A percentile compares a stretch with the other conserved stretches of the same genome.
phyloP scores from a whole-genome alignment of 495 filamentous ascomycete species.

The Penicillium lividum region DNA sequence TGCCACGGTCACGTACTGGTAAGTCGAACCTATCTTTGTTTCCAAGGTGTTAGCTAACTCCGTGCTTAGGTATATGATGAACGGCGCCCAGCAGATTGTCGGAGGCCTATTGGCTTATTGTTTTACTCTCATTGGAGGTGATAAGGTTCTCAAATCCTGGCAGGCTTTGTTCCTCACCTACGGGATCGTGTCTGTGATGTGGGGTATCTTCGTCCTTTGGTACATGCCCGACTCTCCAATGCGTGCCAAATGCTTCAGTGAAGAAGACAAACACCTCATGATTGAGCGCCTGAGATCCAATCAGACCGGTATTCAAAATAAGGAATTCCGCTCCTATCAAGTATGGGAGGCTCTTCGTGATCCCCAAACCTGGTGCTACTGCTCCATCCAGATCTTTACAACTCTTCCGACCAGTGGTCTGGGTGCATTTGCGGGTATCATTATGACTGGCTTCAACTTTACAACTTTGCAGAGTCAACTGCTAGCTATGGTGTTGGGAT shows the following conservation, averaged over 20 bases:
- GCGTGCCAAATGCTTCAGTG: slow-evolving; percentile 49
- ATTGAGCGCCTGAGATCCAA: slow-evolving; percentile 49
- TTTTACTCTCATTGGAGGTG: slow-evolving; percentile 52
- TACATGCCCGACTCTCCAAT: slow-evolving; percentile 54
- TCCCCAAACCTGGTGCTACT: slow-evolving; percentile 48
- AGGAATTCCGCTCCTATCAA: slow-evolving; percentile 49
- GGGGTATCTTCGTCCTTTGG: slow-evolving; percentile 49
- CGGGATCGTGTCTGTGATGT: slow-evolving; percentile 52
- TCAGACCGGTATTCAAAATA: slow-evolving; percentile 57
- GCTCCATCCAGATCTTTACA: slow-evolving; percentile 61
- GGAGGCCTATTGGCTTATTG: slow-evolving; percentile 59
- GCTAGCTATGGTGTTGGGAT: slow-evolving; percentile 68
- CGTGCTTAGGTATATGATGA: slow-evolving; percentile 60
- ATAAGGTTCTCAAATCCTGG: slow-evolving; percentile 51
- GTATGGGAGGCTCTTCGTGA: slow-evolving; percentile 47
- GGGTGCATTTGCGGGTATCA: slow-evolving; percentile 67
- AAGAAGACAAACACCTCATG: slow-evolving; percentile 52
- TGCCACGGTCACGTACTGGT: slow-evolving; percentile 66
- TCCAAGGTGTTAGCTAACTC: not conserved
- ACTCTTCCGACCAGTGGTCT: slow-evolving; percentile 68
- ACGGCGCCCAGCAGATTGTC: slow-evolving; percentile 58
- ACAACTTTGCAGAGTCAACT: slow-evolving; percentile 45
- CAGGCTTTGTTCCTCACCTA: slow-evolving; percentile 62
- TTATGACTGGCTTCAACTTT: slow-evolving; percentile 48
- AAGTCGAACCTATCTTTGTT: slow-evolving; percentile 8